These are phyloP conservation scores for Patellaria atrata DNA, from an alignment of 495 filamentous ascomycete genomes.

Conservation along the genomic window DNA sequence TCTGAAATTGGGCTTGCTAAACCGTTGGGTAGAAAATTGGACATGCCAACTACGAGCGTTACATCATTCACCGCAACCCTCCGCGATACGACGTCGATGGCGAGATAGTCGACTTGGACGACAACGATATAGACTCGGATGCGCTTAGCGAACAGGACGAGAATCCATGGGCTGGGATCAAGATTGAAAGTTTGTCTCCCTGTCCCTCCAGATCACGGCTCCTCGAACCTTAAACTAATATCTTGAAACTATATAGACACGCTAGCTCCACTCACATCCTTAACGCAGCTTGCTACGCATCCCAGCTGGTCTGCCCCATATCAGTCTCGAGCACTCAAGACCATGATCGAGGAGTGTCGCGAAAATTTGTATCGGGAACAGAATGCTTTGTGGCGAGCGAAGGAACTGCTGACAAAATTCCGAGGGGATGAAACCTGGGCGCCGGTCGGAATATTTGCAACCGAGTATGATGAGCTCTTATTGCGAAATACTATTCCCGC, in stretches of 20 bases:
- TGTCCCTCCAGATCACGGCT: no score
- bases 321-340: constrained; percentile 61
- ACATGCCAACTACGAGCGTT: constrained; percentile 69
- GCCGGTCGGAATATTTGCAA: constrained; percentile 50
- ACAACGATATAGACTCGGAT: constrained; percentile 66
- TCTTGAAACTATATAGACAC: no score
- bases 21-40: constrained; percentile 49
- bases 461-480: constrained; percentile 37
- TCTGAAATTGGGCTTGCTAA: constrained; percentile 5
- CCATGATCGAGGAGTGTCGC: constrained; percentile 55
- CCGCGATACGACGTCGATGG: constrained; percentile 70
- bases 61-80: constrained; percentile 68
- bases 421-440: constrained; percentile 70
- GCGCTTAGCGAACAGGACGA: constrained; percentile 57
- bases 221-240: no score
- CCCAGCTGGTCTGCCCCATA: constrained; percentile 74
- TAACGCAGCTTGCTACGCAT: constrained; percentile 71
- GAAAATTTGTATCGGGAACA: constrained; percentile 66
- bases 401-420: constrained; percentile 61
- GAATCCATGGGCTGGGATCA: constrained; percentile 70
- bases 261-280: constrained; percentile 72
- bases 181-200: constrained; percentile 56
- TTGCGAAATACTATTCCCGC: constrained; percentile 27
- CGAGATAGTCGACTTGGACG: constrained; percentile 59
- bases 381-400: constrained; percentile 56